A percentile compares a stretch with the other conserved stretches of the same genome.
These are phyloP conservation scores for Pyrus betulifolia DNA, from an alignment of 306 rosid genomes.

Conservation along the genomic window DNA sequence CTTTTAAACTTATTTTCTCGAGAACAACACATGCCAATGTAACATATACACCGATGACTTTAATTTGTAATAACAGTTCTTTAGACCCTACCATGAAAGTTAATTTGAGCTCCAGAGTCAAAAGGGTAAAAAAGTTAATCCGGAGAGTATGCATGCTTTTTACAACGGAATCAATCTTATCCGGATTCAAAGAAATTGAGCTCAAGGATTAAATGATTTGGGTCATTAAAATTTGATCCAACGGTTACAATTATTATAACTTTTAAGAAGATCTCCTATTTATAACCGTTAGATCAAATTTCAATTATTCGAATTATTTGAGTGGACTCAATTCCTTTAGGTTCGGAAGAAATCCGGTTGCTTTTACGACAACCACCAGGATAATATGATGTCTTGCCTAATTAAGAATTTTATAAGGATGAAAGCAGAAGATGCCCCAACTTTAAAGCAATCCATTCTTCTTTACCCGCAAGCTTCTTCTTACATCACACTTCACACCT, in stretches of 20 bases:
- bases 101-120: slow-evolving; percentile 5
- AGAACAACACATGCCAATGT: too few relatives aligned
- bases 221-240: too few relatives aligned
- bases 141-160: slow-evolving; percentile 28
- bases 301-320: fast-evolving
- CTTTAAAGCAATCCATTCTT: slow-evolving; percentile 33
- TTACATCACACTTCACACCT: slow-evolving; percentile 2
- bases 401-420: slow-evolving; percentile 17
- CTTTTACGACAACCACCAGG: too few relatives aligned
- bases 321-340: too few relatives aligned
- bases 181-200: too few relatives aligned
- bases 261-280: too few relatives aligned
- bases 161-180: not conserved
- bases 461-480: slow-evolving; percentile 46
- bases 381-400: slow-evolving; percentile 1
- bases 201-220: not conserved
- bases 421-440: slow-evolving; percentile 25
- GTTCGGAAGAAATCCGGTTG: too few relatives aligned
- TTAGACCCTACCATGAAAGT: not conserved
- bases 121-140: slow-evolving; percentile 22
- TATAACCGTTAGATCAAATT: too few relatives aligned
- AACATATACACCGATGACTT: too few relatives aligned
- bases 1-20: too few relatives aligned
- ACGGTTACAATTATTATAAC: too few relatives aligned
- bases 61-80: too few relatives aligned